Evolutionary conservation across 257 asterid species (phyloP).

Genomic region (Petunia secreta): DNA sequence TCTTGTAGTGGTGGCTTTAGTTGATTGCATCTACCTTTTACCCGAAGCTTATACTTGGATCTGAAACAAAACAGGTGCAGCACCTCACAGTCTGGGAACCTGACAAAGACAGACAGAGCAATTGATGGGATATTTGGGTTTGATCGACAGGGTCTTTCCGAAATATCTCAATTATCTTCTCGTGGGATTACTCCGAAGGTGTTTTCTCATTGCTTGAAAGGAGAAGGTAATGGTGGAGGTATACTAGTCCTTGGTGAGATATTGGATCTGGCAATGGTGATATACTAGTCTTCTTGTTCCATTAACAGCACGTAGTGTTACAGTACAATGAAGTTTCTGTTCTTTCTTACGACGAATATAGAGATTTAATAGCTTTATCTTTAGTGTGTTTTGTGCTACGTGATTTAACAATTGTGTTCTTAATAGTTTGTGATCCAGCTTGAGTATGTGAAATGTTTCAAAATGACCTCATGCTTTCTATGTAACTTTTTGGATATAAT

Average conservation of each 20-base stretch:
- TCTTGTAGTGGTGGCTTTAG: neutral
- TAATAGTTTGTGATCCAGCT: neutral
- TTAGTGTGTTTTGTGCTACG: slow-evolving; percentile 1
- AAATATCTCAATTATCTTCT: slow-evolving; percentile 78
- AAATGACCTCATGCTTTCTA: neutral
- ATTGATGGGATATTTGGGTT: slow-evolving; percentile 93
- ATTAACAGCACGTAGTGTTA: slow-evolving; percentile 72
- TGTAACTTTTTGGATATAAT: neutral
- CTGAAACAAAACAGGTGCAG: slow-evolving; percentile 70
- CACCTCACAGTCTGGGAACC: slow-evolving; percentile 72
- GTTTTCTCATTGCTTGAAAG: slow-evolving; percentile 90
- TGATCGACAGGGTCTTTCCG: slow-evolving; percentile 79
- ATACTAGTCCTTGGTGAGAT: slow-evolving; percentile 93
- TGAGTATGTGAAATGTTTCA: neutral
- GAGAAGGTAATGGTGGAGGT: slow-evolving; percentile 93
- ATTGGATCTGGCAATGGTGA: slow-evolving; percentile 77
- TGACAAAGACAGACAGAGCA: slow-evolving; percentile 83
- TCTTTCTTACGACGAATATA: neutral
- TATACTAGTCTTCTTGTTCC: slow-evolving; percentile 88
- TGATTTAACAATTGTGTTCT: slow-evolving; percentile 14
- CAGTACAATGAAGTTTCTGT: slow-evolving; percentile 9
- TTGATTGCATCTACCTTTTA: neutral
- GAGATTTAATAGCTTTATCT: slow-evolving; percentile 8
- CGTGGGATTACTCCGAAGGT: slow-evolving; percentile 78
- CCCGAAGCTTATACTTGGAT: slow-evolving; percentile 7